Evolutionary conservation across 176 grass and related monocot species (phyloP).

Genomic region (Stipa capillata): DNA sequence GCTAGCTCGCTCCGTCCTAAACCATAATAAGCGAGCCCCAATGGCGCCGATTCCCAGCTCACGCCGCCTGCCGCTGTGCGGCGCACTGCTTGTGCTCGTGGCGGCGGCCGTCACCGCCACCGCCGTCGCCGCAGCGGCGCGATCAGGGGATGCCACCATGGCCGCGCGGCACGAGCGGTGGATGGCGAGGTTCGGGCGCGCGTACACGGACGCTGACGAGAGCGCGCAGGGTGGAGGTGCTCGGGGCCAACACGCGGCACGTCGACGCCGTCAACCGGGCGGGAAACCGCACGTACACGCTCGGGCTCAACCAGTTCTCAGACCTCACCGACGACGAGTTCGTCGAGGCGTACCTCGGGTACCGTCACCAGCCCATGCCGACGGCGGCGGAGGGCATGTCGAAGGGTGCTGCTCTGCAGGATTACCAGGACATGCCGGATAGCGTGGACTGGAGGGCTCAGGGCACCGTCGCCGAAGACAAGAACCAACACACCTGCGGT

Average conservation of each 20-base stretch:
- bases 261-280: constrained; percentile 30
- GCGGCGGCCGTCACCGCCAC: background rate
- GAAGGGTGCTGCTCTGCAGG: background rate
- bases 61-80: background rate
- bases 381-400: background rate
- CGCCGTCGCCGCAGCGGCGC: background rate
- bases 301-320: constrained; percentile 41
- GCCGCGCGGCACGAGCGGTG: constrained; percentile 30
- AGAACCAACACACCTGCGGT: constrained; percentile 38
- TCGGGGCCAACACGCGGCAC: constrained; percentile 26
- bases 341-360: background rate
- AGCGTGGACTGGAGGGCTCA: constrained; percentile 33
- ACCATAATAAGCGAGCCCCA: background rate
- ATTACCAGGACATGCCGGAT: background rate
- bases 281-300: constrained; percentile 26
- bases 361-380: background rate
- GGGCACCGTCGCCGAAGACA: constrained; percentile 35
- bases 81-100: background rate
- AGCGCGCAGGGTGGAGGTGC: constrained; percentile 22
- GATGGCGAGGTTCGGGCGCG: constrained; percentile 36
- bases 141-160: background rate
- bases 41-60: constrained; percentile 14
- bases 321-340: constrained; percentile 44
- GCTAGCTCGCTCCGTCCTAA: background rate
- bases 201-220: constrained; percentile 32